Evolutionary conservation across 2,329 filamentous ascomycete genomes (phyloP).

Genomic region (Fusarium napiforme): DNA sequence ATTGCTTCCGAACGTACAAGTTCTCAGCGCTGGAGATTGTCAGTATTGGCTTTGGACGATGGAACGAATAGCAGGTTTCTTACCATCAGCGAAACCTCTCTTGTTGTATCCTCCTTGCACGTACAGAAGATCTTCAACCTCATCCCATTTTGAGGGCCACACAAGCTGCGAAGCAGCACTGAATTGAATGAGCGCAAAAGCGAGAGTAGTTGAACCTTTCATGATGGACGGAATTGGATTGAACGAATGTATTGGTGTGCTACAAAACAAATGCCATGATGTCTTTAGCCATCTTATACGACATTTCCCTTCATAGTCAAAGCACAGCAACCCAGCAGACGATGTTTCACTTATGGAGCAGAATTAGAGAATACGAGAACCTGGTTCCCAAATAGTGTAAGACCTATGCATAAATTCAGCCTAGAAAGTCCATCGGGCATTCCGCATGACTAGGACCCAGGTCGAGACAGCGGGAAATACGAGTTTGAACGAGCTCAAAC

Average conservation of each 20-base stretch:
- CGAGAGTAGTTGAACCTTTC: conserved; percentile 13
- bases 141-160: conserved; percentile 35
- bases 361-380: conserved; percentile 9
- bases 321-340: neutral
- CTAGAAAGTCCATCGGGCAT: neutral
- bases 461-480: neutral
- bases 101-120: conserved; percentile 12
- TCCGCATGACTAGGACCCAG: neutral
- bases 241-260: neutral
- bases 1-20: conserved; percentile 32
- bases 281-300: neutral
- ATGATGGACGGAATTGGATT: neutral
- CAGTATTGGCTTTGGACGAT: neutral
- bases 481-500: neutral
- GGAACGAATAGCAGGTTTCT: accelerated
- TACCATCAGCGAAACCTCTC: conserved; percentile 16
- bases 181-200: neutral
- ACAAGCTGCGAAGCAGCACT: conserved; percentile 18
- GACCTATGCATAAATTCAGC: neutral
- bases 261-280: neutral
- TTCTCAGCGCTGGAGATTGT: conserved; percentile 21
- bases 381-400: neutral
- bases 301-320: neutral
- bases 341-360: conserved; percentile 12
- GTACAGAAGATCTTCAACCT: conserved; percentile 29